Conservation (phyloP, 169 alveolate genomes). For the Cryptosporidium xiaoi region DNA sequence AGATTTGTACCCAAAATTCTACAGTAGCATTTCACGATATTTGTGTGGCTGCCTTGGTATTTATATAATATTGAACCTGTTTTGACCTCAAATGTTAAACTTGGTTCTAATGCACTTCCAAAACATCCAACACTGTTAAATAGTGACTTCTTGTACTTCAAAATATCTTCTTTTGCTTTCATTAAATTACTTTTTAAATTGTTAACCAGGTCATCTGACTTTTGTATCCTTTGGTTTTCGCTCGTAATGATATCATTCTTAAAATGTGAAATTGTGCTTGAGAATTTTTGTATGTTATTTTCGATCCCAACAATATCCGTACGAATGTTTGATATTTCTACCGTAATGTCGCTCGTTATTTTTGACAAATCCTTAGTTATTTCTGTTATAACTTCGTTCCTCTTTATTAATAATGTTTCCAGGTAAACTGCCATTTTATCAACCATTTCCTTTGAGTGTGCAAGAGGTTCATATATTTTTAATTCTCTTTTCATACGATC, state of each 20-base stretch:
- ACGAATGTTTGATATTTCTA: constrained; percentile 57
- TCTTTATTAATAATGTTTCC: constrained; percentile 46
- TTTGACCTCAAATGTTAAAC: constrained; percentile 59
- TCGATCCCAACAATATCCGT: constrained; percentile 54
- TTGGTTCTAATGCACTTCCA: constrained; percentile 60
- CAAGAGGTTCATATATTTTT: constrained; percentile 32
- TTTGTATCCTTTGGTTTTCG: constrained; percentile 57
- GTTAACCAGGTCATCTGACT: constrained; percentile 34
- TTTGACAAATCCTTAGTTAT: constrained; percentile 47
- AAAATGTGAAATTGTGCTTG: constrained; percentile 25
- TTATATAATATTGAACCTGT: constrained; percentile 65
- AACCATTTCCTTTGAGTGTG: constrained; percentile 68
- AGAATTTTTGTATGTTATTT: constrained; percentile 36
- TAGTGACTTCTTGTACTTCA: constrained; percentile 16
- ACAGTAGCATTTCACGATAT: constrained; percentile 40
- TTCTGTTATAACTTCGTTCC: constrained; percentile 56
- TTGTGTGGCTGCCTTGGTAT: constrained; percentile 44
- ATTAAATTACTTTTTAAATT: constrained; percentile 20
- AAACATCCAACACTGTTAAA: constrained; percentile 66
- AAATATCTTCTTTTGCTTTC: constrained; percentile 34
- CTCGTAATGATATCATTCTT: constrained; percentile 38
- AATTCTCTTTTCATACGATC: constrained; percentile 40
- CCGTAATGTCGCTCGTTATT: constrained; percentile 30
- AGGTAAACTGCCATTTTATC: constrained; percentile 67
- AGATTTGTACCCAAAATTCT: constrained; percentile 33